Conservation (phyloP, 768 basidiomycete genomes). For the Pisolithus tinctorius region DNA sequence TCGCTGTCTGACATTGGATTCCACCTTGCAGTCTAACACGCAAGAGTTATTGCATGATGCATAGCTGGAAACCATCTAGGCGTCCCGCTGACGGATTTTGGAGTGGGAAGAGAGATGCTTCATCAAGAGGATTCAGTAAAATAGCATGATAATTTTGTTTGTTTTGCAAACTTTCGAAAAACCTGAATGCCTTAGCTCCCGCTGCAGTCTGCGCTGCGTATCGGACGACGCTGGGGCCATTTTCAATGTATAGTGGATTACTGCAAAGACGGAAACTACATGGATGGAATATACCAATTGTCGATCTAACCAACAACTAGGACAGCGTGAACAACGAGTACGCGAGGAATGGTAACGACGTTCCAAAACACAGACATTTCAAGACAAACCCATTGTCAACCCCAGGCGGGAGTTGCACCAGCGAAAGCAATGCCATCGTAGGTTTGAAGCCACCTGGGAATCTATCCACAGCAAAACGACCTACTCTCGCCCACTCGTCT, state of each 20-base stretch:
- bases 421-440: slow-evolving; percentile 20
- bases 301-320: neutral
- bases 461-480: slow-evolving; percentile 7
- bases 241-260: neutral
- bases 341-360: neutral
- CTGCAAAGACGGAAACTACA: no score
- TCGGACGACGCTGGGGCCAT: slow-evolving; percentile 39
- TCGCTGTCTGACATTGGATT: neutral
- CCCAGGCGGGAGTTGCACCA: neutral
- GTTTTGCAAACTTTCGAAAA: no score
- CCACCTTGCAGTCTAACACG: no score
- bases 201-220: slow-evolving; percentile 56
- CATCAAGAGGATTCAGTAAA: no score
- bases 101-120: no score
- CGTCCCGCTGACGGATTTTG: slow-evolving; percentile 15
- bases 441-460: slow-evolving; percentile 9
- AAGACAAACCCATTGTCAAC: neutral
- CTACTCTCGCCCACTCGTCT: slow-evolving; percentile 29
- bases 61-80: no score
- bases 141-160: no score
- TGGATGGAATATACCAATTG: no score
- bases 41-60: no score
- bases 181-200: slow-evolving; percentile 36
- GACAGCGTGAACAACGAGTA: neutral
- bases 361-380: neutral